Base-by-base conservation (phyloP, 352 stramenopile species). In the Globisporangium spinosum region DNA sequence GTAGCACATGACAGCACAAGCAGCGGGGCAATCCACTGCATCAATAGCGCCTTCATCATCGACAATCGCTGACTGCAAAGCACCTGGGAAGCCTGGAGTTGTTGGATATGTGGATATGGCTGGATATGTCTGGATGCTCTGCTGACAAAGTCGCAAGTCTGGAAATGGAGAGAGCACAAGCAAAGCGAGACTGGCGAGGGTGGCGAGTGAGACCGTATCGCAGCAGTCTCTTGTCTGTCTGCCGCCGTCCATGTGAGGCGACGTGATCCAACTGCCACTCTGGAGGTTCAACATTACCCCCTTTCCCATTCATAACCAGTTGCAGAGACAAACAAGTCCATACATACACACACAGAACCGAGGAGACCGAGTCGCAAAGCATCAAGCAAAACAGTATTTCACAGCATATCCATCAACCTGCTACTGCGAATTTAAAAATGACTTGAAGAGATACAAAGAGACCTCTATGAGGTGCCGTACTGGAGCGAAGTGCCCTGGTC, bases 301-400 rank as follows among this genome's bases (percentile, higher is more conserved):
- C 57, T 45, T 62, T 62, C 57, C 34, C 57, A 60, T 12, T 10
- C 10, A 20, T 2, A 60, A 60, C 20, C 13, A 47, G 4, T 4
- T 6, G 2, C 38, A 13, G 35, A 43, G 35, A 17, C 35, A 43
- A 20, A 47, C 38, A 47, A 43, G 10, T 32, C 27, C 27, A 32
- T 2, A 27, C 25, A 27, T 2, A 27, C 25, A 13, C 35, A 40
- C 10, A 12, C 4, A 13, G 7, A 38, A 38, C 34, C 34, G 34
- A 38, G 34, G 27, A 32, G 27, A 32, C 35, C 0, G 1, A 47
- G 38, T 47, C 38, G 13, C 38, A 13, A 20, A 17, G 4, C 20
- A 45, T 62, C 57, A 63, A 63, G 57, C 57, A 63, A 63, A 63
- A 63, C 57, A 45, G 22, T 63, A 51, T 51, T 63, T 22, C 7